Percentiles rank a stretch among this genome's conserved stretches.
Conservation (phyloP, 164 flowering plant genomes). For the Kalanchoe fedtschenkoi region DNA sequence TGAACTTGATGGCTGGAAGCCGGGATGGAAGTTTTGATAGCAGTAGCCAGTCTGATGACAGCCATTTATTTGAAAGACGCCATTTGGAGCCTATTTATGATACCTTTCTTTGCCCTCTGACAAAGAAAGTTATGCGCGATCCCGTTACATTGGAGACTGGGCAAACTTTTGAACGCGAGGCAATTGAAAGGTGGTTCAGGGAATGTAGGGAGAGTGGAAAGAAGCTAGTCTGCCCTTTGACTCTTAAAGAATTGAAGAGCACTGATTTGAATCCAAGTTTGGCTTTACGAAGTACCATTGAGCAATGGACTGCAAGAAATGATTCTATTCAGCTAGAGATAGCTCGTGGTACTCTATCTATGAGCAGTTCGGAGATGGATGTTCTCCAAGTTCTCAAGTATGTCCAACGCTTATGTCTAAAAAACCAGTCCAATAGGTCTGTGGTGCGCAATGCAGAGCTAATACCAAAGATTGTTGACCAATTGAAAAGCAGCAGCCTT, state of each 20-base stretch:
- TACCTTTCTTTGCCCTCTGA: slow-evolving; percentile 84
- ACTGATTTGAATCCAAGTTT: slow-evolving; percentile 80
- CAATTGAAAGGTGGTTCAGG: slow-evolving; percentile 88
- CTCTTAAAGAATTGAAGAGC: slow-evolving; percentile 54
- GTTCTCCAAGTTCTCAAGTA: slow-evolving; percentile 52
- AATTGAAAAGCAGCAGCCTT: slow-evolving; percentile 70
- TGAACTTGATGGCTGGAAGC: slow-evolving; percentile 46
- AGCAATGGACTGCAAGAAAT: slow-evolving; percentile 89
- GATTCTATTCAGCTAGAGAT: slow-evolving; percentile 77
- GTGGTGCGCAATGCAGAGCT: slow-evolving; percentile 48
- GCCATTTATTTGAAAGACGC: slow-evolving; percentile 50
- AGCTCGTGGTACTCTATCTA: slow-evolving; percentile 49
- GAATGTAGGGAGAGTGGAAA: slow-evolving; percentile 76
- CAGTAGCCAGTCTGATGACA: slow-evolving; percentile 72
- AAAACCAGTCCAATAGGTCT: slow-evolving; percentile 46
- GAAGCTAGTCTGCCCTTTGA: slow-evolving; percentile 71
- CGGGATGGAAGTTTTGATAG: slow-evolving; percentile 56
- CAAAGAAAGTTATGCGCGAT: slow-evolving; percentile 86
- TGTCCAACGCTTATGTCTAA: slow-evolving; percentile 53
- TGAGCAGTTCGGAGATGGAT: slow-evolving; percentile 44
- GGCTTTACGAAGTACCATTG: slow-evolving; percentile 74
- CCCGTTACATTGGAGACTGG: slow-evolving; percentile 92
- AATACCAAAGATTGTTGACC: slow-evolving; percentile 58
- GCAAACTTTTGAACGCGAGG: slow-evolving; percentile 79
- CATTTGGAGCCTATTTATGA: slow-evolving; percentile 81